phyloP scores from a whole-genome alignment of 176 grass and related monocot genomes.

The Oryza australiensis region DNA sequence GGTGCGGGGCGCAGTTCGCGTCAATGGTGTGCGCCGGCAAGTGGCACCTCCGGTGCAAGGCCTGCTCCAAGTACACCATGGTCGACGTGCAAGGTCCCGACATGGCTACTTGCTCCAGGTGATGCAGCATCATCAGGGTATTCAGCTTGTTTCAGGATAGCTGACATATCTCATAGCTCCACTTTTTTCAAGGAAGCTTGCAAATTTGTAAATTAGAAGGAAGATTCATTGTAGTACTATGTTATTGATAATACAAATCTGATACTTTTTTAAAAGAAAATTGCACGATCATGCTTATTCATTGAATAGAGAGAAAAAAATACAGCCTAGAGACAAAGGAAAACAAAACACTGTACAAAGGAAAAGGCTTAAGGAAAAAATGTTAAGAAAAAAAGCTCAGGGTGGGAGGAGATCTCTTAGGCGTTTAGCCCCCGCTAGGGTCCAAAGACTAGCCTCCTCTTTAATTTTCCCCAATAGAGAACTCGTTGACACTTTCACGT shows the following conservation, averaged over 20 bases:
- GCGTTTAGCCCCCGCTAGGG: no score
- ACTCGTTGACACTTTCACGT: no score
- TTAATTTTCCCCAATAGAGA: no score
- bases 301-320: no score
- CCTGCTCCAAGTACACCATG: slow-evolving; percentile 3
- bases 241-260: neutral
- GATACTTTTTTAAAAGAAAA: no score
- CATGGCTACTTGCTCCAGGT: neutral
- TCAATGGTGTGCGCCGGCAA: slow-evolving; percentile 5
- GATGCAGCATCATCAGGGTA: neutral
- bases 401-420: no score
- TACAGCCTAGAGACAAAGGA: no score
- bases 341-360: no score
- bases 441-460: no score
- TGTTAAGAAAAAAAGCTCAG: no score
- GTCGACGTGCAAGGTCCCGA: slow-evolving; percentile 6
- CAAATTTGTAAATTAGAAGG: neutral
- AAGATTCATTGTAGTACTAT: neutral
- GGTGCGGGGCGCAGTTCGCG: slow-evolving; percentile 11
- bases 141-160: neutral
- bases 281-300: no score
- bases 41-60: neutral
- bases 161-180: neutral
- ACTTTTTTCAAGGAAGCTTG: neutral
- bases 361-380: no score